phyloP scores from a whole-genome alignment of 2,329 filamentous ascomycete genomes.

The Orbilia javanica region DNA sequence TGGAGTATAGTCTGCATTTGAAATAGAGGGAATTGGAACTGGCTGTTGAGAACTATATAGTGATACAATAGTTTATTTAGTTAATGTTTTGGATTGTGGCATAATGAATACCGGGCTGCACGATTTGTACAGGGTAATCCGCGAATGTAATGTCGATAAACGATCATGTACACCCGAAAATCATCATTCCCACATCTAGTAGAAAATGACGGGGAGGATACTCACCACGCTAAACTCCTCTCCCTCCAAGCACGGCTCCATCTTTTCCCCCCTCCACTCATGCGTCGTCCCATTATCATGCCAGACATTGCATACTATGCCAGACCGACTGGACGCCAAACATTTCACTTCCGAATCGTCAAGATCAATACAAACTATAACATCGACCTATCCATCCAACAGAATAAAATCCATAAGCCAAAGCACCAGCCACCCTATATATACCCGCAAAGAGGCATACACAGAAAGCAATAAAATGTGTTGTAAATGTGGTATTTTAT shows the following conservation, averaged over 20 bases:
- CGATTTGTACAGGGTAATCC: too few relatives aligned
- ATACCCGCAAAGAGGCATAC: too few relatives aligned
- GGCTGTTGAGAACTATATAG: constrained; percentile 29
- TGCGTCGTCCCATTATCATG: constrained; percentile 34
- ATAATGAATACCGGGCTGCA: neutral
- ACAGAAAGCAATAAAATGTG: neutral
- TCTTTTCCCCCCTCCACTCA: constrained; percentile 26
- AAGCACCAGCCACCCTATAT: too few relatives aligned
- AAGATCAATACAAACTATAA: constrained; percentile 47
- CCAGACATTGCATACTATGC: constrained; percentile 32
- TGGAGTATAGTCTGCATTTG: constrained; percentile 28
- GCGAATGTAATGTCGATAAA: neutral
- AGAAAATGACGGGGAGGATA: neutral
- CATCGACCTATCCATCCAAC: constrained; percentile 35
- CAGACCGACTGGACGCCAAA: neutral
- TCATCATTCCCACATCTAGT: neutral
- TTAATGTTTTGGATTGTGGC: neutral
- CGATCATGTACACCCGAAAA: neutral
- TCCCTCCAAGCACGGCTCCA: neutral
- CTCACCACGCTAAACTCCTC: constrained; percentile 30
- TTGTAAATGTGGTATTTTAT: constrained; percentile 35
- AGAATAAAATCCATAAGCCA: neutral
- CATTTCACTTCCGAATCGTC: neutral
- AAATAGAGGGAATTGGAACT: constrained; percentile 28
- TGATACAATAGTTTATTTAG: neutral